Percentiles rank a stretch among this genome's conserved stretches.
Conservation (phyloP, 176 grass and related monocot genomes). For the Areca catechu region DNA sequence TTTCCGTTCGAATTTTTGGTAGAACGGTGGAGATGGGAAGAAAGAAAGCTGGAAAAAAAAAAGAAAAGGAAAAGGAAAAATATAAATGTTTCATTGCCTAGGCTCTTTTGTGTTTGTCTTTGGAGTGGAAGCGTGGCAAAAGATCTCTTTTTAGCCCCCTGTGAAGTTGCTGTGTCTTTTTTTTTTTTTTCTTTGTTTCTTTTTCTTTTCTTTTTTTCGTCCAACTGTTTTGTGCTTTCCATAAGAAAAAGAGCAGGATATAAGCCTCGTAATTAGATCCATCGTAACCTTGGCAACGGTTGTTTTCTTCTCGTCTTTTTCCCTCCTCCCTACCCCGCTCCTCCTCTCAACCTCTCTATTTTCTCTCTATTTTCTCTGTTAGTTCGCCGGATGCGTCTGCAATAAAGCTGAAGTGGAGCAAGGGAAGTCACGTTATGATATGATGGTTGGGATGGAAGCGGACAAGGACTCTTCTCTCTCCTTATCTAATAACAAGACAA, state of each 20-base stretch:
- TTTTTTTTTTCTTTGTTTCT: background rate
- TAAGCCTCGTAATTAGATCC: too few relatives aligned
- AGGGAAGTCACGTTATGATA: background rate
- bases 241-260: background rate
- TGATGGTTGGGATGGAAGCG: constrained; percentile 2
- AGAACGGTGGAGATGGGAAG: constrained; percentile 6
- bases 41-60: constrained; percentile 19
- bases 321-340: too few relatives aligned
- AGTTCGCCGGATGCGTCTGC: too few relatives aligned
- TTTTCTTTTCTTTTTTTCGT: background rate
- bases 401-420: too few relatives aligned
- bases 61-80: background rate
- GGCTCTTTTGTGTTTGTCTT: constrained; percentile 9
- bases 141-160: constrained; percentile 2
- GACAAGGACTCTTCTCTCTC: background rate
- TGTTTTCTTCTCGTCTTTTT: too few relatives aligned
- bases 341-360: too few relatives aligned
- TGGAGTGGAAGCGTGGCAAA: constrained; percentile 25
- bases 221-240: background rate
- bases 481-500: background rate
- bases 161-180: background rate
- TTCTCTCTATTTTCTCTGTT: too few relatives aligned
- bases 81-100: constrained; percentile 10
- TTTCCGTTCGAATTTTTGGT: constrained; percentile 4
- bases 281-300: too few relatives aligned